Conservation (phyloP, 768 basidiomycete genomes). For the Lactarius akahatsu region DNA sequence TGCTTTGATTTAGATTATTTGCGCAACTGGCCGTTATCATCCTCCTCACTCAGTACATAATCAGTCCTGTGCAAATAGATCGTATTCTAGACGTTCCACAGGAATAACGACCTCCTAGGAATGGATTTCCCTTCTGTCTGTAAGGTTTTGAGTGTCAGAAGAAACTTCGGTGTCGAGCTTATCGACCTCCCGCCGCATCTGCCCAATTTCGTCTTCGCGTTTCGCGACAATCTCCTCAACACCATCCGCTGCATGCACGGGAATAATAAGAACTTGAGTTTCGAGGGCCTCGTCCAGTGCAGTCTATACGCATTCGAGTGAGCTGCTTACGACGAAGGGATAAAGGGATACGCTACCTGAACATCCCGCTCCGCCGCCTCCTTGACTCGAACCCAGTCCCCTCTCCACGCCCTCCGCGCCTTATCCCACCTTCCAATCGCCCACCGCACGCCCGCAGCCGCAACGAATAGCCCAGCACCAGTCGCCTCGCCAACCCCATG, state of each 20-base stretch:
- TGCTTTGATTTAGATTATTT: slow-evolving; percentile 1
- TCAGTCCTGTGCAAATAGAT: slow-evolving; percentile 24
- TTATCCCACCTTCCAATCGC: slow-evolving; percentile 34
- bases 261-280: slow-evolving; percentile 29
- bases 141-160: slow-evolving; percentile 2
- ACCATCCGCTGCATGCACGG: slow-evolving; percentile 26
- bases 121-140: slow-evolving; percentile 2
- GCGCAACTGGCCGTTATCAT: not conserved
- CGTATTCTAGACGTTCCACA: slow-evolving; percentile 14
- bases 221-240: slow-evolving; percentile 26
- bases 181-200: slow-evolving; percentile 18
- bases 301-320: slow-evolving; percentile 8
- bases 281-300: slow-evolving; percentile 24
- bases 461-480: slow-evolving; percentile 32
- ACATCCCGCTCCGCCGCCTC: slow-evolving; percentile 35
- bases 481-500: slow-evolving; percentile 27
- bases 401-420: slow-evolving; percentile 33
- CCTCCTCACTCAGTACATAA: slow-evolving; percentile 25
- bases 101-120: slow-evolving; percentile 1
- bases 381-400: slow-evolving; percentile 34
- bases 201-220: slow-evolving; percentile 20
- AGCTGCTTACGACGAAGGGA: not conserved
- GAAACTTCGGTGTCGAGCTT: slow-evolving; percentile 3
- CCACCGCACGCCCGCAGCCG: slow-evolving; percentile 29
- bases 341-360: slow-evolving; percentile 20